Evolutionary conservation across 2,329 filamentous ascomycete species (phyloP).

Genomic region (Trichophyton equinum): DNA sequence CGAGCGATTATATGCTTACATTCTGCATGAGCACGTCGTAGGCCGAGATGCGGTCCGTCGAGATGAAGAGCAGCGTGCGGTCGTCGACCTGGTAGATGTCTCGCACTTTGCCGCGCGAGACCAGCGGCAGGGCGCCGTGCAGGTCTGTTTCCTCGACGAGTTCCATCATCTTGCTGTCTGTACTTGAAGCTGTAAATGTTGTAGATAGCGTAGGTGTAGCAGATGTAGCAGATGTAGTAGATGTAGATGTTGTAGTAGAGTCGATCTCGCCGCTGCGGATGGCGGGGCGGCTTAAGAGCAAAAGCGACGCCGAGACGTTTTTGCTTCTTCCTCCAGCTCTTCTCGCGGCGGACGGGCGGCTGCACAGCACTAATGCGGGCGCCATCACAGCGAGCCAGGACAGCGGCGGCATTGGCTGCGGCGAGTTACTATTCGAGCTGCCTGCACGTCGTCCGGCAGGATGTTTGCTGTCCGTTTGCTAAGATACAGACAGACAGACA

Average conservation of each 20-base stretch:
- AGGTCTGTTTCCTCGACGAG: slow-evolving; percentile 29
- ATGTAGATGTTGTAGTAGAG: not conserved
- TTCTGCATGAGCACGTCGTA: slow-evolving; percentile 88
- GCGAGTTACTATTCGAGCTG: not conserved
- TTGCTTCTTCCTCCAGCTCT: not conserved
- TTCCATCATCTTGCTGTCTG: not conserved
- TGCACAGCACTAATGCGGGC: not conserved
- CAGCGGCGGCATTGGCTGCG: not conserved
- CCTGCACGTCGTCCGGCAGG: not conserved
- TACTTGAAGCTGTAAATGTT: too few relatives aligned
- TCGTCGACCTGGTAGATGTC: slow-evolving; percentile 65
- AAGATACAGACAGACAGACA: too few relatives aligned
- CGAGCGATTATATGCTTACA: slow-evolving; percentile 35
- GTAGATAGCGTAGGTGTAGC: too few relatives aligned
- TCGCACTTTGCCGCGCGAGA: slow-evolving; percentile 62
- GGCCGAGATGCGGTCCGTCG: slow-evolving; percentile 83
- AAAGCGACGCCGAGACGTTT: not conserved
- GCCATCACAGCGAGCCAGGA: not conserved
- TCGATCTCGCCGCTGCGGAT: not conserved
- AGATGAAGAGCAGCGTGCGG: slow-evolving; percentile 64
- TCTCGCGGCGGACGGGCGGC: not conserved
- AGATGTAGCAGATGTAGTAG: too few relatives aligned
- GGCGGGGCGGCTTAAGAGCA: not conserved
- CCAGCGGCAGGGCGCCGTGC: slow-evolving; percentile 33
- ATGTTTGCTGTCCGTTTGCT: not conserved